Evolutionary conservation across 371 early-diverging fungal genomes (phyloP).

Genomic region (Mucor circinelloides): DNA sequence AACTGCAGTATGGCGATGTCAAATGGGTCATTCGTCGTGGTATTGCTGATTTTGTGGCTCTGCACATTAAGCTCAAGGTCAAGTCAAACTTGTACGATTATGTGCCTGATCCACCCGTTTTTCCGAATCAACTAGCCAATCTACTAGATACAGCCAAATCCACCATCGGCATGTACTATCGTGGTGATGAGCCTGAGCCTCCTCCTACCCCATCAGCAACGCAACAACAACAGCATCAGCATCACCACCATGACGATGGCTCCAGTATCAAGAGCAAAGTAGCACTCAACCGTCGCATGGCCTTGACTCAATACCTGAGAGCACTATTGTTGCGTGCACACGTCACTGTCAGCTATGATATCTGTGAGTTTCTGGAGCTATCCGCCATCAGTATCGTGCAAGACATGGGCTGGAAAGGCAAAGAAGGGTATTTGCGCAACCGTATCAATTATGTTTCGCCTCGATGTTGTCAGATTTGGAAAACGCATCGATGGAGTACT

Average conservation of each 20-base stretch:
- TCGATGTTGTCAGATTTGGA: slow-evolving; percentile 41
- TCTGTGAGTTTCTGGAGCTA: slow-evolving; percentile 84
- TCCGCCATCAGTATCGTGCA: slow-evolving; percentile 74
- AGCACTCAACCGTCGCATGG: slow-evolving; percentile 39
- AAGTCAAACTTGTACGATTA: slow-evolving; percentile 45
- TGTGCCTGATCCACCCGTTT: slow-evolving; percentile 46
- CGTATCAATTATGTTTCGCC: slow-evolving; percentile 48
- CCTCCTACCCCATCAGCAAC: not conserved
- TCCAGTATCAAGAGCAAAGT: slow-evolving; percentile 1
- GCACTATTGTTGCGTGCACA: slow-evolving; percentile 62
- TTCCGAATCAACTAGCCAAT: slow-evolving; percentile 51
- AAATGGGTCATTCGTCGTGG: slow-evolving; percentile 79
- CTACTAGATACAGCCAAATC: slow-evolving; percentile 42
- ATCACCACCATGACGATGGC: not conserved
- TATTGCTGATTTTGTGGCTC: slow-evolving; percentile 69
- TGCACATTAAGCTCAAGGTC: slow-evolving; percentile 67
- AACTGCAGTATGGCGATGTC: slow-evolving; percentile 77
- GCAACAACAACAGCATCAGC: not conserved
- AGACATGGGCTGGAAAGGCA: slow-evolving; percentile 88
- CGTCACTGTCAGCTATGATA: slow-evolving; percentile 65
- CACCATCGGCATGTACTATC: slow-evolving; percentile 34
- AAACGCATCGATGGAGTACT: slow-evolving; percentile 53
- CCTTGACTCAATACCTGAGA: slow-evolving; percentile 66
- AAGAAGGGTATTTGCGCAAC: slow-evolving; percentile 75
- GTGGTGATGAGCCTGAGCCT: slow-evolving; percentile 13